Base-by-base conservation (phyloP, 2,329 filamentous ascomycete genomes). In the Pyrenochaeta sp. region DNA sequence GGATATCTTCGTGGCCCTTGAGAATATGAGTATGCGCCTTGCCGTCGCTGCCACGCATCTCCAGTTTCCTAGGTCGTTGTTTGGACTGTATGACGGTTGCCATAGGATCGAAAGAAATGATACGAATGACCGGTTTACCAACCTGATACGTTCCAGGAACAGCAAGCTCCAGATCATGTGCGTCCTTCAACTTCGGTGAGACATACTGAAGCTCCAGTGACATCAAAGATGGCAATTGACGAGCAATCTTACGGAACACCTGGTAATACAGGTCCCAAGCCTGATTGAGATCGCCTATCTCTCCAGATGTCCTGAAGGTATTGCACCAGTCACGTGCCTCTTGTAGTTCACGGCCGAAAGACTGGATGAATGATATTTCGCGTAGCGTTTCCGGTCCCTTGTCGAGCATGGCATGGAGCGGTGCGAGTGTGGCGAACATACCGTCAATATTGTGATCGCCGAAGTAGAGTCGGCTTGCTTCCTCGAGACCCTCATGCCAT, bases 241-340 rank as follows among this genome's bases (percentile, higher is more conserved):
- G 88, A 47, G 91, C 91, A 74, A 99, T 98, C 74, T 96, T 91
- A 60, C 93, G 89, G 87, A 99, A 99, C 0, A 98, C 95, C 66
- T 96, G 93, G 79, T 99, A 99, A 79, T 99, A 99, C 13, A 99
- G 86, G 78, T 99, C 96, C 95, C 95, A 99, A 6, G 95, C 95
- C 78, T 97, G 93, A 73, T 98, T 99, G 45, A 99, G 86, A 75
- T 99, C 96, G 47, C 92, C 94, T 59, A 95, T 88, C 72, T 99
- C 95, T 50, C 89, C 86, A n/a, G 91, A 95, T 40, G 88, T 87
- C 70, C 92, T 90, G 79, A 96, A 99, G 52, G 96, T 91, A 61
- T 91, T 89, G 77, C 95, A 99, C 90, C 95, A 99, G 67, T 98
- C 93, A 59, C 92, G 90, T 8, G 95, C 96, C 78, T 99, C 96